These are phyloP conservation scores for Tulasnella sp. DNA, from an alignment of 768 basidiomycete genomes.

Conservation along the genomic window DNA sequence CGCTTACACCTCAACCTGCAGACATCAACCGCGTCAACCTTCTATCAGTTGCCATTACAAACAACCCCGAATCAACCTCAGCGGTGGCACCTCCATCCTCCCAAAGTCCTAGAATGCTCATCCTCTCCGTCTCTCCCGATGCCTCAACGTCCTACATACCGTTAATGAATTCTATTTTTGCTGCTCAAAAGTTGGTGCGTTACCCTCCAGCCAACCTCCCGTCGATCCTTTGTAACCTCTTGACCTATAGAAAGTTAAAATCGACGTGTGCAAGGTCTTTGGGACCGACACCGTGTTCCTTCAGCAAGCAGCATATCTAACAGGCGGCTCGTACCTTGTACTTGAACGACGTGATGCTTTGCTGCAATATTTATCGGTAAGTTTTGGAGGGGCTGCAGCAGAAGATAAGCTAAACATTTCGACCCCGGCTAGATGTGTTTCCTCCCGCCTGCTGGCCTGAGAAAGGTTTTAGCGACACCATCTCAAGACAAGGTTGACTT, in stretches of 20 bases:
- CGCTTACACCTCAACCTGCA: constrained; percentile 42
- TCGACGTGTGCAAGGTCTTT: constrained; percentile 92
- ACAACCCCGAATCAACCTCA: constrained; percentile 39
- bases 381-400: constrained; percentile 38
- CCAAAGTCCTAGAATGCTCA: constrained; percentile 62
- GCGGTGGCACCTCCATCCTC: constrained; percentile 37
- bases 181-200: constrained; percentile 92
- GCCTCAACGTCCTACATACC: constrained; percentile 91
- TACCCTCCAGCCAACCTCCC: neutral
- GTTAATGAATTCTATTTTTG: constrained; percentile 99
- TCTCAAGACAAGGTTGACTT: constrained; percentile 96
- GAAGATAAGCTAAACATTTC: neutral
- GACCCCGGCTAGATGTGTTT: constrained; percentile 72
- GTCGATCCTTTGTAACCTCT: neutral
- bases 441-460: constrained; percentile 68
- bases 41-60: constrained; percentile 41
- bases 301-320: constrained; percentile 95
- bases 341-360: constrained; percentile 79
- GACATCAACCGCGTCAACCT: constrained; percentile 66
- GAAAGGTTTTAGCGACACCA: constrained; percentile 78
- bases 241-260: constrained; percentile 79
- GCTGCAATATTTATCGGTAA: constrained; percentile 87
- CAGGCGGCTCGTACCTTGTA: constrained; percentile 90
- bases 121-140: constrained; percentile 92
- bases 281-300: constrained; percentile 92